Evolutionary conservation across 2,329 filamentous ascomycete genomes (phyloP).

Genomic region (Thelonectria discophora): DNA sequence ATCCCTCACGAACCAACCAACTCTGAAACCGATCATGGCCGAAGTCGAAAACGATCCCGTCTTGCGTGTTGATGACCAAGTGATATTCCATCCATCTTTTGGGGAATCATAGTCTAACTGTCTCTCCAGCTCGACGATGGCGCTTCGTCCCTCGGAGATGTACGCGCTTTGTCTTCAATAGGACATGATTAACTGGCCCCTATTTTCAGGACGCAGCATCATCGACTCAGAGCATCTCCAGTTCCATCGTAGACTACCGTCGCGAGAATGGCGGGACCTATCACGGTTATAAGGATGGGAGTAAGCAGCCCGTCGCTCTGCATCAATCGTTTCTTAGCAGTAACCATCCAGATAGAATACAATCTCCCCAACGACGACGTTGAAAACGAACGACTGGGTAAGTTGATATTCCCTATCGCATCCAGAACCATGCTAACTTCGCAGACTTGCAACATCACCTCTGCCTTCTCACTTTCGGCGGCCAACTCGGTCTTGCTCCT

Average conservation of each 20-base stretch:
- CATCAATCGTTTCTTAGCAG: background rate
- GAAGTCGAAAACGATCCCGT: background rate
- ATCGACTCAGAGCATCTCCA: background rate
- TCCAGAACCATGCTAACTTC: background rate
- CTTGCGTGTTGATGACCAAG: background rate
- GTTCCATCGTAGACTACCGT: slow-evolving; percentile 1
- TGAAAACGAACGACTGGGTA: slow-evolving; percentile 13
- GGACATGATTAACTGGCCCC: background rate
- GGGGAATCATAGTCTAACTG: background rate
- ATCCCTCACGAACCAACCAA: background rate
- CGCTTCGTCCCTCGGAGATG: background rate
- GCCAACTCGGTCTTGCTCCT: slow-evolving; percentile 1
- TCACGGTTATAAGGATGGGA: slow-evolving; percentile 2
- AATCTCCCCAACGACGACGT: slow-evolving; percentile 1
- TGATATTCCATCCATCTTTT: background rate
- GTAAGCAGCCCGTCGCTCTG: background rate
- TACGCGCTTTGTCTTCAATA: background rate
- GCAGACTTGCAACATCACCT: slow-evolving; percentile 13
- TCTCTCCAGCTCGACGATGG: background rate
- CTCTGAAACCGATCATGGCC: background rate
- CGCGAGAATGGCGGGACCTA: slow-evolving; percentile 2
- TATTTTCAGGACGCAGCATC: background rate
- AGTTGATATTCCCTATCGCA: background rate
- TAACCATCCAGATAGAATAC: background rate
- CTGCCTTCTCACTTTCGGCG: slow-evolving; percentile 6